Evolutionary conservation across 352 stramenopile species (phyloP).

Genomic region (Aphanomyces cochlioides): DNA sequence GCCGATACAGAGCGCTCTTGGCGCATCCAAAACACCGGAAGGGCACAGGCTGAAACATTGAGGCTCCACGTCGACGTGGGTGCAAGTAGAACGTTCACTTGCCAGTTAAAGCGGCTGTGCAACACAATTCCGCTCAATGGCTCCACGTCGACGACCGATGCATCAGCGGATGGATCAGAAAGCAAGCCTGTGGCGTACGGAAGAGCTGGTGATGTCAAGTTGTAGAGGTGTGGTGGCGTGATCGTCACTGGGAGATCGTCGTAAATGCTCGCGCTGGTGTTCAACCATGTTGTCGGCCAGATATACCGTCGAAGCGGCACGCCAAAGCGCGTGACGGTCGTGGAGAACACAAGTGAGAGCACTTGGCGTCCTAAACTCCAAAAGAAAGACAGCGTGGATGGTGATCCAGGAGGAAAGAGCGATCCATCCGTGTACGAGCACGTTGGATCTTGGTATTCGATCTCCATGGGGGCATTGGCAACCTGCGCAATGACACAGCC

Average conservation of each 20-base stretch:
- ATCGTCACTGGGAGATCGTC: slow-evolving; percentile 16
- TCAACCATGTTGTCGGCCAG: background rate
- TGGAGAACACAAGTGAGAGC: background rate
- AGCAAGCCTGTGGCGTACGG: slow-evolving; percentile 13
- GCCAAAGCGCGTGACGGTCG: background rate
- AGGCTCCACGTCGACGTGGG: slow-evolving; percentile 8
- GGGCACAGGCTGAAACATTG: background rate
- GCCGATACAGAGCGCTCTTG: background rate
- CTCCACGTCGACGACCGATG: slow-evolving; percentile 18
- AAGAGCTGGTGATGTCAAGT: slow-evolving; percentile 8
- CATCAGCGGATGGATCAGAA: background rate
- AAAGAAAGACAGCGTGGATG: slow-evolving; percentile 11
- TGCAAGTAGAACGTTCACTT: slow-evolving; percentile 5
- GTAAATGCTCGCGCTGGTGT: slow-evolving; percentile 14
- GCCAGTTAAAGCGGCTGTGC: slow-evolving; percentile 25
- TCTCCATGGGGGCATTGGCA: background rate
- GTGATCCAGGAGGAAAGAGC: slow-evolving; percentile 4
- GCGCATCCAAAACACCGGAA: slow-evolving; percentile 22
- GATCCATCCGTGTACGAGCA: slow-evolving; percentile 19
- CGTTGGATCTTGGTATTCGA: slow-evolving; percentile 10
- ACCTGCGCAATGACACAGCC: slow-evolving; percentile 11
- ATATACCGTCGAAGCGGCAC: slow-evolving; percentile 17
- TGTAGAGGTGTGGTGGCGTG: slow-evolving; percentile 20
- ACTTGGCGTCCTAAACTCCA: slow-evolving; percentile 1
- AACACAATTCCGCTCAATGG: background rate